These are phyloP conservation scores for Pneumocystis wakefieldiae DNA, from an alignment of 1,139 yeast species.

Conservation along the genomic window DNA sequence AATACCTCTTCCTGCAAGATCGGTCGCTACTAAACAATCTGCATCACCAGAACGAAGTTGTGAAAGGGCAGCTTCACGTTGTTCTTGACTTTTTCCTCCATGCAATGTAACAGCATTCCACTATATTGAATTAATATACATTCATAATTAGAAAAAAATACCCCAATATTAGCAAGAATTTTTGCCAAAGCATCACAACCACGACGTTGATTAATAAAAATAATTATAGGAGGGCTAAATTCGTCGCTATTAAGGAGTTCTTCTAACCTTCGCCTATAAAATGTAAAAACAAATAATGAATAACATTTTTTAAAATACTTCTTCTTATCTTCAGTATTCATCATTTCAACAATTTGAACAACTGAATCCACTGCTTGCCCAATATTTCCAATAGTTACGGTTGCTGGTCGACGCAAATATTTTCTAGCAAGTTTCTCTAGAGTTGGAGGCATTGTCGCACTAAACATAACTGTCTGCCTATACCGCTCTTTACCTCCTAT, in stretches of 20 bases:
- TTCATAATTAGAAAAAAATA: not conserved
- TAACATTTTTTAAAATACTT: slow-evolving; percentile 14
- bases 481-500: slow-evolving; percentile 17
- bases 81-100: slow-evolving; percentile 78
- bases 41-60: slow-evolving; percentile 47
- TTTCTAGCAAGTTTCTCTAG: slow-evolving; percentile 51
- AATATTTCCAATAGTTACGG: slow-evolving; percentile 49
- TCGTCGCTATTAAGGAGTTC: slow-evolving; percentile 23
- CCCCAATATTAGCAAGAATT: slow-evolving; percentile 33
- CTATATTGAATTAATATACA: not conserved
- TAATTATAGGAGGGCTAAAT: slow-evolving; percentile 46
- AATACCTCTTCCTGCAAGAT: slow-evolving; percentile 92
- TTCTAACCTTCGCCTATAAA: slow-evolving; percentile 21
- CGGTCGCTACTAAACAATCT: slow-evolving; percentile 72
- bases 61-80: slow-evolving; percentile 62
- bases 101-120: slow-evolving; percentile 51
- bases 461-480: slow-evolving; percentile 68
- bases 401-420: slow-evolving; percentile 48
- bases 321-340: slow-evolving; percentile 26
- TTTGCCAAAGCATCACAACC: slow-evolving; percentile 53
- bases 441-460: slow-evolving; percentile 77
- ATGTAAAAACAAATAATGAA: not conserved
- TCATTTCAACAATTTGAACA: slow-evolving; percentile 50
- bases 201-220: slow-evolving; percentile 66
- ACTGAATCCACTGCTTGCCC: slow-evolving; percentile 50